Conservation (phyloP, 2,329 filamentous ascomycete genomes). For the Stagonosporopsis tanaceti region DNA sequence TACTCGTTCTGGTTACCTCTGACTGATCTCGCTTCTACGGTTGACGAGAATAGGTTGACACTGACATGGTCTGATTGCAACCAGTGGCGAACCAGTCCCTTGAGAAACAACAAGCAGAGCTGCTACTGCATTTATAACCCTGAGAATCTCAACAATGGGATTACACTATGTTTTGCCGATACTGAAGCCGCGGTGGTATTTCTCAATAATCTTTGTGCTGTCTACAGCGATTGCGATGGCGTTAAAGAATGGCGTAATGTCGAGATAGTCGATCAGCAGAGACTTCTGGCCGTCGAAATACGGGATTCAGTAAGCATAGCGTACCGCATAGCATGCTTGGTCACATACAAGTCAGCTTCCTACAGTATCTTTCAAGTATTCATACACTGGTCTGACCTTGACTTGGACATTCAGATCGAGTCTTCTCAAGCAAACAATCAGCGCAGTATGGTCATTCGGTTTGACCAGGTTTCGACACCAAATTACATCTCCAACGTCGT, state of each 20-base stretch:
- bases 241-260: conserved; percentile 16
- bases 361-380: background rate
- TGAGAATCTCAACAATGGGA: conserved; percentile 23
- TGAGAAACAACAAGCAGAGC: conserved; percentile 25
- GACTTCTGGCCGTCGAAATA: conserved; percentile 19
- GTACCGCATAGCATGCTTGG: conserved; percentile 8
- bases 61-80: conserved; percentile 35
- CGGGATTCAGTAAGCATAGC: conserved; percentile 1
- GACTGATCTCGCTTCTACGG: conserved; percentile 21
- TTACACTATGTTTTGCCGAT: conserved; percentile 22
- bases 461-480: background rate
- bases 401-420: background rate
- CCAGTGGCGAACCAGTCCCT: conserved; percentile 22
- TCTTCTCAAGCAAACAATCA: background rate
- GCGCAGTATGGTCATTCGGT: background rate
- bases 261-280: conserved; percentile 16
- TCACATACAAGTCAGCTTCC: background rate
- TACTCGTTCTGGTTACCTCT: conserved; percentile 34
- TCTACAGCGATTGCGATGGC: conserved; percentile 20
- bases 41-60: conserved; percentile 13
- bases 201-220: conserved; percentile 20
- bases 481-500: background rate
- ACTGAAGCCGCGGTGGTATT: conserved; percentile 18
- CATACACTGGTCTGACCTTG: background rate
- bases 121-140: conserved; percentile 31